These are phyloP conservation scores for Tolypocladium nubicola DNA, from an alignment of 2,329 filamentous ascomycete genomes.

Conservation along the genomic window DNA sequence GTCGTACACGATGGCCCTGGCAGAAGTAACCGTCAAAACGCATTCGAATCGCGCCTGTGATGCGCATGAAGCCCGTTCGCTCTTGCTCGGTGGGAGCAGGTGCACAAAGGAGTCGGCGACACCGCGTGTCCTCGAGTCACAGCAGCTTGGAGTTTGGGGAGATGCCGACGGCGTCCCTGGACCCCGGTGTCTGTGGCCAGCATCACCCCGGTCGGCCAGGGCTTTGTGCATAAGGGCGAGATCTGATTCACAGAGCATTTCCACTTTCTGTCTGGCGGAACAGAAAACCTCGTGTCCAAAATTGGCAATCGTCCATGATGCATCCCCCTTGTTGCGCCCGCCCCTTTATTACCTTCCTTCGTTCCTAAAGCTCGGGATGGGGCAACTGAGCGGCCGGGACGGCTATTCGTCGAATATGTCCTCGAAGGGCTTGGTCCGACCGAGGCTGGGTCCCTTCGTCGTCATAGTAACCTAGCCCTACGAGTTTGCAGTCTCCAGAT, in stretches of 20 bases:
- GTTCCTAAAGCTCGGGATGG: neutral
- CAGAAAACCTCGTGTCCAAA: constrained; percentile 20
- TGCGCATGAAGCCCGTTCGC: neutral
- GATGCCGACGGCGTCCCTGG: neutral
- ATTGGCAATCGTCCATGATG: constrained; percentile 11
- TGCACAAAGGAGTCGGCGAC: neutral
- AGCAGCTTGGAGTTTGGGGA: neutral
- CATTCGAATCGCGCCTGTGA: neutral
- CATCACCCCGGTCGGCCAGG: neutral
- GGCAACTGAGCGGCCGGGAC: neutral
- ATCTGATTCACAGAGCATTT: constrained; percentile 12
- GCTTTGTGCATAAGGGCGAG: constrained; percentile 4
- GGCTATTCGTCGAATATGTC: neutral
- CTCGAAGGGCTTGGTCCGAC: neutral
- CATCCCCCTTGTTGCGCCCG: neutral
- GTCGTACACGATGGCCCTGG: neutral
- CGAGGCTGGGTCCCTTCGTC: neutral
- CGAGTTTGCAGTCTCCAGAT: neutral
- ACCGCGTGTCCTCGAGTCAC: neutral
- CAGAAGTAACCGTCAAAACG: too few relatives aligned
- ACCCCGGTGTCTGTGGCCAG: constrained; percentile 4
- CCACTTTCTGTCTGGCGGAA: constrained; percentile 12
- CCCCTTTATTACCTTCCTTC: neutral
- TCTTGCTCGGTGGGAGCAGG: neutral
- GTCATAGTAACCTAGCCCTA: neutral